phyloP scores from a whole-genome alignment of 2,329 filamentous ascomycete species.

The Paracoccidioides brasiliensis region DNA sequence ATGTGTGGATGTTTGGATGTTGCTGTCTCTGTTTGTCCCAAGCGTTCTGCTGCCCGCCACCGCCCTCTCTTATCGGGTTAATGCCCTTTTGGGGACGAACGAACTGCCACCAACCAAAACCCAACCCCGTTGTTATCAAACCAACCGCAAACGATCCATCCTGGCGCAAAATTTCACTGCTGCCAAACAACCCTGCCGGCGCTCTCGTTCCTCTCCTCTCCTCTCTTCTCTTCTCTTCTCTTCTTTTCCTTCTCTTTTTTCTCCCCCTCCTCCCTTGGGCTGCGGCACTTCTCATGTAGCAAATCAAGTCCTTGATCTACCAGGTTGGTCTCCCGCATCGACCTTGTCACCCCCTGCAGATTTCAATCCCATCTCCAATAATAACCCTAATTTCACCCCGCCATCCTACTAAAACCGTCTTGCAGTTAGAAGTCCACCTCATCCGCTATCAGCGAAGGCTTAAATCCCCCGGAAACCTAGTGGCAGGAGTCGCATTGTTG shows the following conservation, averaged over 20 bases:
- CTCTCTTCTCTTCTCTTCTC: neutral
- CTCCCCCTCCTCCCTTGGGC: neutral
- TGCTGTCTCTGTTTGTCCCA: neutral
- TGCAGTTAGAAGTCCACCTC: neutral
- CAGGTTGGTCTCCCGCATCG: neutral
- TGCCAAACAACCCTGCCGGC: neutral
- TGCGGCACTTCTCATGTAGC: neutral
- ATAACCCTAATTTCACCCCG: neutral
- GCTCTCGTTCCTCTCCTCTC: neutral
- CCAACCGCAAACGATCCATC: neutral
- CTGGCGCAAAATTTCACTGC: neutral
- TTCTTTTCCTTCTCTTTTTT: neutral
- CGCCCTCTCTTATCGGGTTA: conserved; percentile 2
- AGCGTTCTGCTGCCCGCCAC: conserved; percentile 3
- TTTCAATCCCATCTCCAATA: neutral
- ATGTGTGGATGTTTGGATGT: neutral
- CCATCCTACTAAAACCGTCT: neutral
- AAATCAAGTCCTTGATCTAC: neutral
- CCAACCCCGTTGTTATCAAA: neutral
- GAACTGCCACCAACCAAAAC: neutral
- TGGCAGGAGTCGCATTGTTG: neutral
- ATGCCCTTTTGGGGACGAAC: neutral
- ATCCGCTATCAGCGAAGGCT: neutral
- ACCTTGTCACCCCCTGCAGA: neutral
- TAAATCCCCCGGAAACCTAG: neutral